Evolutionary conservation across 345 rosid species (phyloP).

Genomic region (Syzygium grande): DNA sequence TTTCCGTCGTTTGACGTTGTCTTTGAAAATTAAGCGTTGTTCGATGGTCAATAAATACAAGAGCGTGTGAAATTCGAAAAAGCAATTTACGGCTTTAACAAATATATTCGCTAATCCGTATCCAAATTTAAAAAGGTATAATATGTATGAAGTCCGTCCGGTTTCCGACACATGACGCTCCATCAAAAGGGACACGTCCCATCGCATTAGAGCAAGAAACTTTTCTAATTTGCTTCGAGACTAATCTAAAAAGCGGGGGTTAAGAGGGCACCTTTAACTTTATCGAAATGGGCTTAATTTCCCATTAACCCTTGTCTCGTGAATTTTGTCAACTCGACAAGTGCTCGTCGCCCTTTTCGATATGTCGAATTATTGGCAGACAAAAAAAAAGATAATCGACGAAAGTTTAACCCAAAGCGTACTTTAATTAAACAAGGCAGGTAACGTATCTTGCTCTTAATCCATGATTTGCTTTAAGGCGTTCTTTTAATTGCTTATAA

Average conservation of each 20-base stretch:
- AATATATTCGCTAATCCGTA: neutral
- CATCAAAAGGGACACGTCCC: neutral
- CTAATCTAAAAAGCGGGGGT: neutral
- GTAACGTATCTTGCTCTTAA: neutral
- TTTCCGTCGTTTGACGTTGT: neutral
- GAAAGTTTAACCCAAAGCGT: neutral
- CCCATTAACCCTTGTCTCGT: neutral
- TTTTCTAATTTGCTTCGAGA: neutral
- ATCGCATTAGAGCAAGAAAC: neutral
- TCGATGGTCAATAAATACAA: no score
- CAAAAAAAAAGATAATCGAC: neutral
- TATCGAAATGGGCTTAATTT: neutral
- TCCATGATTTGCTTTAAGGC: neutral
- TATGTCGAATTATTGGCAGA: neutral
- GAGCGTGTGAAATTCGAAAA: neutral
- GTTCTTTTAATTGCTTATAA: neutral
- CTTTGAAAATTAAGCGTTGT: neutral
- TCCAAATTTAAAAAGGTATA: neutral
- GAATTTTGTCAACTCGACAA: neutral
- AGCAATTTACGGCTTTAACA: neutral
- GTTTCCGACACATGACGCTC: neutral
- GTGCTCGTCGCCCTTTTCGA: neutral
- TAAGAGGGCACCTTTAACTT: neutral
- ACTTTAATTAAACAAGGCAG: neutral
- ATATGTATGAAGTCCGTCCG: neutral